A percentile compares a stretch with the other conserved stretches of the same genome.
phyloP scores from a whole-genome alignment of 345 rosid genomes.

The Gossypium ekmanianum region DNA sequence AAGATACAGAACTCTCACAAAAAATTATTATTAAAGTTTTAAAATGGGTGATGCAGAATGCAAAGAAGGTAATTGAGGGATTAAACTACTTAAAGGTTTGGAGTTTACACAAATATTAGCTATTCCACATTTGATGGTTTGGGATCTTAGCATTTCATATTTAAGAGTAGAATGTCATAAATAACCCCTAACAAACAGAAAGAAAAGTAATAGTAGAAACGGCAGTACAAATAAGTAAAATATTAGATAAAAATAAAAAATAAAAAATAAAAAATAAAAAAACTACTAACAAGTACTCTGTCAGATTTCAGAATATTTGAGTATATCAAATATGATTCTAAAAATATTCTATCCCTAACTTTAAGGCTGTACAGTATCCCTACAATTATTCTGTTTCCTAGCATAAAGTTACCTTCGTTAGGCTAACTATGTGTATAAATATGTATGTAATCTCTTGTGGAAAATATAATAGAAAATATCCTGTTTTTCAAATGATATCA shows the following conservation, averaged over 20 bases:
- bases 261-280: background rate
- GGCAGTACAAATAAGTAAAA: background rate
- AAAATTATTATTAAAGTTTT: background rate
- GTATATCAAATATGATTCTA: too few species aligned
- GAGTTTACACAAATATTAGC: background rate
- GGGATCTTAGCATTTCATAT: background rate
- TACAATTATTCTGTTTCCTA: too few species aligned
- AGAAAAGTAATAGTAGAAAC: background rate
- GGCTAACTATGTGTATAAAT: too few species aligned
- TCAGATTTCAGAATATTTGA: too few species aligned
- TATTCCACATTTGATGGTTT: background rate
- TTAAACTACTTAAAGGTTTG: background rate
- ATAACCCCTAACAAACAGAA: background rate
- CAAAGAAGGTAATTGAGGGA: constrained; percentile 2
- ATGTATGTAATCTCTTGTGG: too few species aligned
- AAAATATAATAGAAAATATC: too few species aligned
- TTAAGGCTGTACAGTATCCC: too few species aligned
- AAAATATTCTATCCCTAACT: too few species aligned
- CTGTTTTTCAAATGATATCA: too few species aligned
- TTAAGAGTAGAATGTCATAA: background rate
- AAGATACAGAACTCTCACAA: background rate
- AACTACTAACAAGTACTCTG: background rate
- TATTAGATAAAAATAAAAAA: background rate
- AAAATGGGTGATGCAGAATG: background rate
- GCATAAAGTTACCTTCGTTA: too few species aligned